Base-by-base conservation (phyloP, 2,329 filamentous ascomycete genomes). In the Ophiosphaerella herpotricha region DNA sequence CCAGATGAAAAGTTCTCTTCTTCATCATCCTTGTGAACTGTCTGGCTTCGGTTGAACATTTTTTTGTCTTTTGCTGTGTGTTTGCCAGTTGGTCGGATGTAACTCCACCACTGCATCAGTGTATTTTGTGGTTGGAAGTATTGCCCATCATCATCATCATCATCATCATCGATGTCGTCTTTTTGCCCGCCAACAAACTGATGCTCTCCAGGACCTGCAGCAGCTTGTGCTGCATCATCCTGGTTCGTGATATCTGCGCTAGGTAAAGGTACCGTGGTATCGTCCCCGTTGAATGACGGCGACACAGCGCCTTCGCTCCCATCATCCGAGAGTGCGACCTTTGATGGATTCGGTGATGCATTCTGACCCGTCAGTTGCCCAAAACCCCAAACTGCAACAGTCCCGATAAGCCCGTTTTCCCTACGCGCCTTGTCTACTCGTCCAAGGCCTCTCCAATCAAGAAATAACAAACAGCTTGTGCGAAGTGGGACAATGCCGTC, bases 401-500 rank as follows among this genome's bases (percentile, higher is more conserved):
- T 96, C 45, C 95, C 92, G 33, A 99, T 90, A 24, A 97, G 78
- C 0, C 93, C 93, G 53, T 92, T 96, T 70, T 96, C 93, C 70
- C 94, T 80, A 18, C 93, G 84, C 9, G 94, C 93, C 74, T 99
- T 99, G 60, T 97, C 91, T 1, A 99, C 94, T 34, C 91, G 87
- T 5, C 89, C 93, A 3, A 99, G 78, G 0, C 94, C 94, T 74
- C 92, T 89, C 94, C 94, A 99, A 70, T 99, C 94, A 1, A 99
- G 78, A 66, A 99, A 99, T 5, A 99, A 76, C n/a, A 99, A 78
- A 72, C 93, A 99, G 56, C 93, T 97, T 4, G 94, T 99, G 18
- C 94, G 85, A 31, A 99, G 77, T 2, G 94, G 94, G 4, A 99
- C 94, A 60, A 99, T 97, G 3, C 92, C 93, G 74, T 97, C 93